These are phyloP conservation scores for Stylosanthes scabra DNA, from an alignment of 331 rosid species.

Conservation along the genomic window DNA sequence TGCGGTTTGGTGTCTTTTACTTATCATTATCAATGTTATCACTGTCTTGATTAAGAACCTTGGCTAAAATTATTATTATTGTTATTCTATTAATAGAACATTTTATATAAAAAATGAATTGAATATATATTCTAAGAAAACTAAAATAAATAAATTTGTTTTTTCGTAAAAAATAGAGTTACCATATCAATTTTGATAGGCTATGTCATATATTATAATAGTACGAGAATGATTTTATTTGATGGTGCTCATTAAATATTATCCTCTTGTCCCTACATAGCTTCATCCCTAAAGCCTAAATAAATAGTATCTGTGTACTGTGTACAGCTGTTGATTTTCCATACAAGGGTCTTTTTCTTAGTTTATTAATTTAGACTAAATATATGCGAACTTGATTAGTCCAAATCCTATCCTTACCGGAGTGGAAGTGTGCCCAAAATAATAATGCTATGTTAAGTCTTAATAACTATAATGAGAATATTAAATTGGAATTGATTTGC, in stretches of 20 bases:
- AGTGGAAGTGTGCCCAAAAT: slow-evolving; percentile 20
- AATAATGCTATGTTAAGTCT: slow-evolving; percentile 1
- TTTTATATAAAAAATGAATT: too few relatives aligned
- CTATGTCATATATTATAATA: background rate
- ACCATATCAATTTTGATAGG: slow-evolving; percentile 30
- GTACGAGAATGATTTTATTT: slow-evolving; percentile 45
- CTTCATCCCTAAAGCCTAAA: slow-evolving; percentile 16
- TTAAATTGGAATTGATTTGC: too few relatives aligned
- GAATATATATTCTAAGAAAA: too few relatives aligned
- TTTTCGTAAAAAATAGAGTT: background rate
- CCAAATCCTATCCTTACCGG: slow-evolving; percentile 14
- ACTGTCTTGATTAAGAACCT: too few relatives aligned
- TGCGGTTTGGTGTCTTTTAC: too few relatives aligned
- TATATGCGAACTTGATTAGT: slow-evolving; percentile 24
- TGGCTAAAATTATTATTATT: too few relatives aligned
- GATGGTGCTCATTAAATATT: slow-evolving; percentile 11
- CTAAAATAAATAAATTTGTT: too few relatives aligned
- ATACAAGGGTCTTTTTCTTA: slow-evolving; percentile 10
- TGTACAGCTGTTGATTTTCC: slow-evolving; percentile 34
- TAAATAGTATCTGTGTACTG: background rate
- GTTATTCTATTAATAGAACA: too few relatives aligned
- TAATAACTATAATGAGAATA: background rate
- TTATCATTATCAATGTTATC: too few relatives aligned
- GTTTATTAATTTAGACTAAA: background rate
- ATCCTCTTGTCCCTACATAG: slow-evolving; percentile 12